These are phyloP conservation scores for Plasmodium fragile DNA, from an alignment of 169 alveolate species.

Conservation along the genomic window DNA sequence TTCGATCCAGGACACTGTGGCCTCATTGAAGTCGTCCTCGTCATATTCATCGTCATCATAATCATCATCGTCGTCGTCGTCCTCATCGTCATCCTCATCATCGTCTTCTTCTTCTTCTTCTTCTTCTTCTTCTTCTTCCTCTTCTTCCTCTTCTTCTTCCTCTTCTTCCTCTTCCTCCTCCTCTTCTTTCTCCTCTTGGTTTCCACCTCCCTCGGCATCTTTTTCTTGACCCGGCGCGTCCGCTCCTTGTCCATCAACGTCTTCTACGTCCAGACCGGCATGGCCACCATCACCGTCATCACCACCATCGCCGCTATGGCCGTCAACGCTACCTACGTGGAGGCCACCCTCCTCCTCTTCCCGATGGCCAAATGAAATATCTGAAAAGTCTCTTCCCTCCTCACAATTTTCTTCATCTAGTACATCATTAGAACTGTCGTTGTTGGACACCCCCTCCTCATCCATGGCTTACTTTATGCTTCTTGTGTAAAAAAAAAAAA, in stretches of 20 bases:
- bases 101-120: conserved; percentile 47
- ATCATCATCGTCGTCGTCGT: conserved; percentile 61
- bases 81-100: conserved; percentile 64
- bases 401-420: conserved; percentile 38
- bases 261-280: not conserved
- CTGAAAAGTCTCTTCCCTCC: conserved; percentile 18
- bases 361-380: not conserved
- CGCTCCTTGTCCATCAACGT: not conserved
- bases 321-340: not conserved
- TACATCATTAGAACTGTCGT: conserved; percentile 23
- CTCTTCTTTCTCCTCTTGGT: conserved; percentile 52
- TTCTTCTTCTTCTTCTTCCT: conserved; percentile 50
- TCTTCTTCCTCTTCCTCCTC: conserved; percentile 52
- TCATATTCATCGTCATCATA: conserved; percentile 70
- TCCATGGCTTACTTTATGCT: not conserved
- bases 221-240: not conserved
- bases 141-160: conserved; percentile 64
- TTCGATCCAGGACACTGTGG: conserved; percentile 94
- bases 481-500: not conserved
- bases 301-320: not conserved
- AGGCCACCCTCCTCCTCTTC: not conserved
- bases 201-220: not conserved
- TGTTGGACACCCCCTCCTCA: conserved; percentile 34
- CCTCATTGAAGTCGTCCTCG: conserved; percentile 72
- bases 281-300: not conserved